Base-by-base conservation (phyloP, 192 early-diverging fungal genomes). In the Podila horticola region DNA sequence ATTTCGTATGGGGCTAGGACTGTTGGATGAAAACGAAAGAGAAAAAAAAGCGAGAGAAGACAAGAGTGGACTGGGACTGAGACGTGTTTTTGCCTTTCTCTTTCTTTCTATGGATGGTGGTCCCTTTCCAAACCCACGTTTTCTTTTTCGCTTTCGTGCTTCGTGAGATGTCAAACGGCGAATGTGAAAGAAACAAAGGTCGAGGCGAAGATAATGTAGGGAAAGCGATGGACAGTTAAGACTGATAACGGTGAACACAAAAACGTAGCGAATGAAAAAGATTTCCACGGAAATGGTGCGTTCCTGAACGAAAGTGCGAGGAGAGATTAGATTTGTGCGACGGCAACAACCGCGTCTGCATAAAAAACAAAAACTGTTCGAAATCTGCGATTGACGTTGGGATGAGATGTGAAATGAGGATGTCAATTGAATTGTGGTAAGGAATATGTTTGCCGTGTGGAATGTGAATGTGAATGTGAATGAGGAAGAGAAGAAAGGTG, bases 1-100 rank as follows among this genome's bases (percentile, higher is more conserved):
- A 67, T 66, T 67, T 58, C 67, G 36, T 45, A 45, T 45, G 48
- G 58, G 30, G 22, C 1, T 59, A 34, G 29, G 29, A 12, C 20
- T 12, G 34, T 2, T 5, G 20, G 34, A 20, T 33, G 15, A 19
- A 9, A 52, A 10, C 5, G 28, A 52, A 33, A 34, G 24, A 51
- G 15, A 17, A 29, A 48, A 29, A 12, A 55, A 31, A 24, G 33
- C 22, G 8, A 11, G 49, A 10, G 49, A 22, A 50, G 28, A 30
- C n/a, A 66, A 66, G 17, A 0, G 19, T 10, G 41, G 2, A 0
- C 12, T 24, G 28, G n/a, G 15, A 19, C 29, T 24, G 15, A 4
- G 12, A 17, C 15, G 29, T 60, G 6, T 3, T 30, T 11, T 4
- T 29, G 59, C 12, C 15, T 19, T 29, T 60, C 17, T 60, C 26